Percentiles rank a stretch among this genome's conserved stretches.
Conservation (phyloP, 768 basidiomycete genomes). For the Pholiota conissans region DNA sequence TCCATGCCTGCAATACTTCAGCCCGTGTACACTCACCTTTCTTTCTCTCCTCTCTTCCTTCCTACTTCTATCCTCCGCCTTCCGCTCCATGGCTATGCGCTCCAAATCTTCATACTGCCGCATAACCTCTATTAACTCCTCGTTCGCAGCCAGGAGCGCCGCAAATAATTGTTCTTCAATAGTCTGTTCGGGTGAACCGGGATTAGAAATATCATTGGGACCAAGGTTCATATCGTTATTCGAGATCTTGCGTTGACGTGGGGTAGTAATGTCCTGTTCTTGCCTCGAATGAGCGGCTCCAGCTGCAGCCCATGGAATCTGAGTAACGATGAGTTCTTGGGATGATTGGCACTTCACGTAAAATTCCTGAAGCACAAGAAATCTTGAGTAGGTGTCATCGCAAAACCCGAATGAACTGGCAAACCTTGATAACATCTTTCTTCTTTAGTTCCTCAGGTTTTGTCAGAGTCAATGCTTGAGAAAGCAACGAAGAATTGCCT, state of each 20-base stretch:
- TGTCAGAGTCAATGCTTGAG: conserved; percentile 67
- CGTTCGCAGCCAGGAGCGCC: conserved; percentile 72
- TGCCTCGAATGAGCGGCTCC: conserved; percentile 72
- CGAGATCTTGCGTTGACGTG: conserved; percentile 22
- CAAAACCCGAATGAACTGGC: conserved; percentile 18
- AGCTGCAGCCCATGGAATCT: conserved; percentile 90
- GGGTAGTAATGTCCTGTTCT: conserved; percentile 25
- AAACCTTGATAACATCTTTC: conserved; percentile 67
- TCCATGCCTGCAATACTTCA: too few species aligned
- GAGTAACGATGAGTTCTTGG: conserved; percentile 82
- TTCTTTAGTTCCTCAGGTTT: conserved; percentile 69
- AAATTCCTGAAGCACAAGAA: conserved; percentile 64
- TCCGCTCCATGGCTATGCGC: conserved; percentile 61
- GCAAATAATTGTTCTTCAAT: conserved; percentile 75
- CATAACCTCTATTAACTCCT: conserved; percentile 65
- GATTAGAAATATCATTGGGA: conserved; percentile 23
- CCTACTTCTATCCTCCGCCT: conserved; percentile 68
- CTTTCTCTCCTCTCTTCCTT: conserved; percentile 67
- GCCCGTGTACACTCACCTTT: conserved; percentile 61
- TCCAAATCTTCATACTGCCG: conserved; percentile 78
- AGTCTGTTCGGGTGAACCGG: conserved; percentile 49
- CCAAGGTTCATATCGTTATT: conserved; percentile 11
- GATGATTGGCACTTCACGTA: conserved; percentile 75
- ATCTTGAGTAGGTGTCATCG: background rate
- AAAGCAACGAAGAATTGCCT: conserved; percentile 76